Conservation (phyloP, 164 flowering plant species). For the Dillenia suffruticosa region DNA sequence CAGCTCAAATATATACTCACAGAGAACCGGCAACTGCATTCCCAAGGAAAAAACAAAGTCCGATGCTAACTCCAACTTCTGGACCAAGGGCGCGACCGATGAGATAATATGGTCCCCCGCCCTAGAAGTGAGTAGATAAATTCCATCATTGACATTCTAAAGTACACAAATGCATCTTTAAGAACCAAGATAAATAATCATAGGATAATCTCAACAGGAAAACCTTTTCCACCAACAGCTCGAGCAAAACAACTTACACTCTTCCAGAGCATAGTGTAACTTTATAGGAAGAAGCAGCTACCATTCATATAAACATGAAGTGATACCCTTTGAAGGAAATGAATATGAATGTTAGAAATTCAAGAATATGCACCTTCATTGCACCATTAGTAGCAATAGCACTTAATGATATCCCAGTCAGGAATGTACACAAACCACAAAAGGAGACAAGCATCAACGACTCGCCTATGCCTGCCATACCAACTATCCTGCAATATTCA, state of each 20-base stretch:
- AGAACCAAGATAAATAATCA: too few relatives aligned
- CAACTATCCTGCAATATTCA: conserved; percentile 82
- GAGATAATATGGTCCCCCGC: conserved; percentile 99
- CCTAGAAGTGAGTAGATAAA: conserved; percentile 37
- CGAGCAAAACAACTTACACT: background rate
- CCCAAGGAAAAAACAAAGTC: conserved; percentile 96
- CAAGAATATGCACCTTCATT: conserved; percentile 70
- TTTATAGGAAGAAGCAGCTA: too few relatives aligned
- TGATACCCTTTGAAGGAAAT: too few relatives aligned
- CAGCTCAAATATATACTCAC: conserved; percentile 46
- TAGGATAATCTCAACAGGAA: too few relatives aligned
- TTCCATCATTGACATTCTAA: too few relatives aligned
- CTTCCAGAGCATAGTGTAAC: background rate
- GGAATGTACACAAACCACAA: conserved; percentile 92
- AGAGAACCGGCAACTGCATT: conserved; percentile 98
- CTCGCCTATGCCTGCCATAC: conserved; percentile 96
- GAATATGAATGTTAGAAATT: background rate
- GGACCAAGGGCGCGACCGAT: conserved; percentile 99
- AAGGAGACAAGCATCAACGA: conserved; percentile 85
- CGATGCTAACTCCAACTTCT: conserved; percentile 99
- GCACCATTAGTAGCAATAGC: conserved; percentile 99
- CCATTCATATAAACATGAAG: too few relatives aligned
- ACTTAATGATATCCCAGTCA: conserved; percentile 89
- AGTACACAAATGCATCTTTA: too few relatives aligned
- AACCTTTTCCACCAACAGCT: too few relatives aligned